Evolutionary conservation across 352 stramenopile species (phyloP).

Genomic region (Globisporangium heterothallicum): DNA sequence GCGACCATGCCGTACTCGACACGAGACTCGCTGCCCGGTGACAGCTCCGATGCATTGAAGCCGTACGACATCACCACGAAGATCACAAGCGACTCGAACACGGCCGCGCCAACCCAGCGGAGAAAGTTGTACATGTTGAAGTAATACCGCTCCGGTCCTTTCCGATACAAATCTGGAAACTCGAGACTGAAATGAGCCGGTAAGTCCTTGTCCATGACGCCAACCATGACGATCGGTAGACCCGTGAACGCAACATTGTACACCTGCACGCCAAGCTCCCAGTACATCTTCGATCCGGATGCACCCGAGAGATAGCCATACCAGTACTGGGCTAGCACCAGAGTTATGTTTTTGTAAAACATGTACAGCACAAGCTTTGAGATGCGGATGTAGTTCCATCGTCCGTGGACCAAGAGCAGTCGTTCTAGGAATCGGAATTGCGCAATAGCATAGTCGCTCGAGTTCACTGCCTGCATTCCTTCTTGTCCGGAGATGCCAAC

Average conservation of each 20-base stretch:
- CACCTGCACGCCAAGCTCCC: slow-evolving; percentile 79
- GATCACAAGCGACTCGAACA: slow-evolving; percentile 78
- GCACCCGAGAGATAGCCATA: slow-evolving; percentile 92
- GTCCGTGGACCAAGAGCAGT: slow-evolving; percentile 89
- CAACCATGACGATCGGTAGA: slow-evolving; percentile 87
- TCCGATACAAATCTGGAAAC: slow-evolving; percentile 73
- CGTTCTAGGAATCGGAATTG: slow-evolving; percentile 91
- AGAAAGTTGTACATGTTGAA: slow-evolving; percentile 81
- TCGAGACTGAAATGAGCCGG: slow-evolving; percentile 67
- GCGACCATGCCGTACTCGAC: slow-evolving; percentile 82
- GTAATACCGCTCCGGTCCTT: slow-evolving; percentile 54
- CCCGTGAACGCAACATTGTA: slow-evolving; percentile 95
- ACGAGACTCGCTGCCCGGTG: slow-evolving; percentile 58
- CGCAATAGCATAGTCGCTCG: slow-evolving; percentile 91
- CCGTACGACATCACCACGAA: slow-evolving; percentile 77
- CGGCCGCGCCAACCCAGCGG: slow-evolving; percentile 69
- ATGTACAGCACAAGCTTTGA: slow-evolving; percentile 90
- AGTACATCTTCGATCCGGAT: slow-evolving; percentile 86
- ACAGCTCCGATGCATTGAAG: slow-evolving; percentile 59
- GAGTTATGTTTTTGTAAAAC: slow-evolving; percentile 94
- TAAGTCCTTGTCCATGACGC: slow-evolving; percentile 81
- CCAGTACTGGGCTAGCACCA: slow-evolving; percentile 88
- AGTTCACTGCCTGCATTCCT: slow-evolving; percentile 93
- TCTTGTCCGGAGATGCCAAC: slow-evolving; percentile 93
- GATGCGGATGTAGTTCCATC: slow-evolving; percentile 89